Base-by-base conservation (phyloP, 2,329 filamentous ascomycete genomes). In the Trichoderma sp. region DNA sequence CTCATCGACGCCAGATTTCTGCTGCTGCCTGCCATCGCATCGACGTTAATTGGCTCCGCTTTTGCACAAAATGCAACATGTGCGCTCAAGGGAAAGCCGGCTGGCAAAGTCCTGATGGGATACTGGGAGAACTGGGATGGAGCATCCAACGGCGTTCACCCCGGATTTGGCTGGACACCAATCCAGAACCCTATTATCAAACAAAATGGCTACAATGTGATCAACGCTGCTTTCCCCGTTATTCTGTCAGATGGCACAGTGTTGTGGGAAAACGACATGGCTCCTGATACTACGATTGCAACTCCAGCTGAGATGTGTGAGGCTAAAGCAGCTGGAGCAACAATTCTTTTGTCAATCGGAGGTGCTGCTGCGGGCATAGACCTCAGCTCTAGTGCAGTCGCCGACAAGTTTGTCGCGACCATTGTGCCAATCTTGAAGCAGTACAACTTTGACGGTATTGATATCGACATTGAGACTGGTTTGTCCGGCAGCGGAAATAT, bases 51-150 rank as follows among this genome's bases (percentile, higher is more conserved):
- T 13, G 67, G 60, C 24, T 32, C 66, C 39, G 68, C 65, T 1
- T 51, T 68, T 13, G 70, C 70, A 16, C 72, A 74, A 64, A 66
- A 68, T 26, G n/a, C 54, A 37, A 76, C 75, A 43, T 79, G 77
- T 59, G 73, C 70, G 13, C 77, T 76, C 3, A 79, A 77, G 61
- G 77, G 77, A 18, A 76, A 75, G 34, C 77, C 77, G 8, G 26
- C 70, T 1, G 78, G 78, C 39, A 78, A 78, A 61, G 76, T 79
- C 10, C 76, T 79, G 24, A 73, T 75, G 59, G 77, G 77, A 11
- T 79, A 79, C 68, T 79, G 77, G 77, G 77, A 79, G 72, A 79
- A 79, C 70, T 79, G 78, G 78, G 77, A 79, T 67, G 77, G 77
- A 37, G 54, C 77, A 16, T 70, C 60, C 28, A 78, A 77, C 65